Evolutionary conservation across 139 green algal species (phyloP).

Genomic region (Chlamydomonas urium): DNA sequence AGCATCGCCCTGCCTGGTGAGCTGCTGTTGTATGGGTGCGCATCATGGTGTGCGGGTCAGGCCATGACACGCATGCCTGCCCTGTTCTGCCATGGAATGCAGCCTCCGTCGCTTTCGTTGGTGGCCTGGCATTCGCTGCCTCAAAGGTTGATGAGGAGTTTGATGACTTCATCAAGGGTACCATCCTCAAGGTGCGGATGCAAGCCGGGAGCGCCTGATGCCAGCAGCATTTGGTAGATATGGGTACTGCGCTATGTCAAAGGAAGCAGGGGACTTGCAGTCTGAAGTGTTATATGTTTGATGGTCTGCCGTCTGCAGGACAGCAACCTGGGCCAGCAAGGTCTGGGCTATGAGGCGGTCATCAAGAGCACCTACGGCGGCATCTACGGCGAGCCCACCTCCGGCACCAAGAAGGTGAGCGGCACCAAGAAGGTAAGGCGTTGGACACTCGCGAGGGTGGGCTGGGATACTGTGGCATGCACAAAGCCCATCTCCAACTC

Average conservation of each 20-base stretch:
- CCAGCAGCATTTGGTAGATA: no score
- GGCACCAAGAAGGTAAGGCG: no score
- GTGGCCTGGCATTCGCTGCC: slow-evolving; percentile 15
- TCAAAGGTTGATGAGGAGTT: slow-evolving; percentile 27
- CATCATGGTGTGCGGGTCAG: no score
- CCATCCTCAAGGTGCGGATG: slow-evolving; percentile 21
- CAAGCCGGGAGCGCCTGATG: no score
- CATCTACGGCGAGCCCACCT: slow-evolving; percentile 6
- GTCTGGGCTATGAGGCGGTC: slow-evolving; percentile 13
- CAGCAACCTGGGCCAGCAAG: background rate
- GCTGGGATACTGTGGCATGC: no score
- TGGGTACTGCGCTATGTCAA: no score
- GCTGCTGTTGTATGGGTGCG: background rate
- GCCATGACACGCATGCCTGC: background rate
- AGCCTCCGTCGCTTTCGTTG: slow-evolving; percentile 17
- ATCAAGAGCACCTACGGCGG: slow-evolving; percentile 19
- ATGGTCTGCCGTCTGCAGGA: slow-evolving; percentile 6
- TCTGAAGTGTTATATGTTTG: no score
- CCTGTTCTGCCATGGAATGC: no score
- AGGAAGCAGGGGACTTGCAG: no score
- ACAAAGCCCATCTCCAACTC: no score
- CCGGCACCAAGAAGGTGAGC: slow-evolving; percentile 3
- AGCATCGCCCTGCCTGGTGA: slow-evolving; percentile 1
- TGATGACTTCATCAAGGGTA: slow-evolving; percentile 15
- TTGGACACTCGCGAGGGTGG: no score